A percentile compares a stretch with the other conserved stretches of the same genome.
Conservation (phyloP, 2,329 filamentous ascomycete genomes). For the Colletotrichum sp. region DNA sequence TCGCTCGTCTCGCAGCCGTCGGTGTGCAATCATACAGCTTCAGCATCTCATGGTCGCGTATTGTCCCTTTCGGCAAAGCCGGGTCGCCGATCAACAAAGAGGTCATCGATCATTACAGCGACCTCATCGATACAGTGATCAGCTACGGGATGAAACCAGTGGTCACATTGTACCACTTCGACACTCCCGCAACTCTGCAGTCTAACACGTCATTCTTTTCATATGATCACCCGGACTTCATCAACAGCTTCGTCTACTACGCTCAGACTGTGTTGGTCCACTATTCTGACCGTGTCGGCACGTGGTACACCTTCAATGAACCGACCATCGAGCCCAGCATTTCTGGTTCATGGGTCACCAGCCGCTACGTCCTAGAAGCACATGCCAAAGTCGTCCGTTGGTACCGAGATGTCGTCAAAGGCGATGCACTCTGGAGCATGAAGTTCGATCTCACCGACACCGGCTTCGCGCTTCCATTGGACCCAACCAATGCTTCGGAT, state of each 20-base stretch:
- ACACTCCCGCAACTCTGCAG: slow-evolving; percentile 36
- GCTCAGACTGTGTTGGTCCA: slow-evolving; percentile 55
- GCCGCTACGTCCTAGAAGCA: slow-evolving; percentile 47
- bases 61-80: slow-evolving; percentile 54
- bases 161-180: slow-evolving; percentile 54
- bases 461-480: slow-evolving; percentile 54
- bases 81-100: slow-evolving; percentile 55
- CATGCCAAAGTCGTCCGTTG: slow-evolving; percentile 53
- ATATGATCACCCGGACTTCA: slow-evolving; percentile 32
- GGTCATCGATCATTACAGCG: slow-evolving; percentile 57
- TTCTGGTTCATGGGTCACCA: slow-evolving; percentile 36
- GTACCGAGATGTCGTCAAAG: slow-evolving; percentile 58
- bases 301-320: slow-evolving; percentile 61
- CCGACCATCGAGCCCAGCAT: slow-evolving; percentile 43
- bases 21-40: slow-evolving; percentile 57
- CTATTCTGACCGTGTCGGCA: slow-evolving; percentile 54
- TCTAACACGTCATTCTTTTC: slow-evolving; percentile 31
- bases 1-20: slow-evolving; percentile 55
- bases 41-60: slow-evolving; percentile 55
- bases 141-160: slow-evolving; percentile 54
- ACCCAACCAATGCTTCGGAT: slow-evolving; percentile 38
- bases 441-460: slow-evolving; percentile 44
- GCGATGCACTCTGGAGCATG: slow-evolving; percentile 47
- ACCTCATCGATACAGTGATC: slow-evolving; percentile 54
- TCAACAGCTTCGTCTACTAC: slow-evolving; percentile 58